phyloP scores from a whole-genome alignment of 192 early-diverging fungal genomes.

The Coemansia sp. region DNA sequence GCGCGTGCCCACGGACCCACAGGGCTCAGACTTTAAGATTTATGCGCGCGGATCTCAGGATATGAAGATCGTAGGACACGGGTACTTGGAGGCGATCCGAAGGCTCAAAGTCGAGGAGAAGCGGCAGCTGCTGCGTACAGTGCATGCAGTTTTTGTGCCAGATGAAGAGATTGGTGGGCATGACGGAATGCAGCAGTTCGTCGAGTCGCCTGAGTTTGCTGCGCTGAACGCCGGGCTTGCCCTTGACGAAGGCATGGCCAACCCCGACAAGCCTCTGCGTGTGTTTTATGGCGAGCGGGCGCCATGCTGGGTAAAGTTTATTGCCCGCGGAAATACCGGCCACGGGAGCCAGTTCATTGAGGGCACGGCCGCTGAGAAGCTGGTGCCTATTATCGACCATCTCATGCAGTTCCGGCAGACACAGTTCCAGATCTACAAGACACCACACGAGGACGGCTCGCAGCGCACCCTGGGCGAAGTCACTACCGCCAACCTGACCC shows the following conservation, averaged over 20 bases:
- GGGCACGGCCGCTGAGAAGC: slow-evolving; percentile 68
- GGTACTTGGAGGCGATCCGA: slow-evolving; percentile 83
- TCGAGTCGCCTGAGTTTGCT: slow-evolving; percentile 69
- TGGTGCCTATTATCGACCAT: slow-evolving; percentile 69
- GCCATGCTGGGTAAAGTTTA: slow-evolving; percentile 82
- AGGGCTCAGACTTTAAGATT: slow-evolving; percentile 65
- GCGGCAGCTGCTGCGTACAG: slow-evolving; percentile 62
- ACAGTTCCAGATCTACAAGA: slow-evolving; percentile 63
- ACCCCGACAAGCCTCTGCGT: slow-evolving; percentile 64
- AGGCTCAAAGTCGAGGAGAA: slow-evolving; percentile 59
- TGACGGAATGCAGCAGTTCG: slow-evolving; percentile 75
- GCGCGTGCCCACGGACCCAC: slow-evolving; percentile 55
- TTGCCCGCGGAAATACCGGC: slow-evolving; percentile 71
- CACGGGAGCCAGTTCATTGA: slow-evolving; percentile 86
- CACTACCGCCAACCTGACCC: slow-evolving; percentile 79
- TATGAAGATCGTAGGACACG: slow-evolving; percentile 88
- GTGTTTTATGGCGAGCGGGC: slow-evolving; percentile 87
- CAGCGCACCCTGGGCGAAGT: slow-evolving; percentile 70
- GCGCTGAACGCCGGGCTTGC: slow-evolving; percentile 79
- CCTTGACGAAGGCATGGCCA: slow-evolving; percentile 84
- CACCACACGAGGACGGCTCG: slow-evolving; percentile 59
- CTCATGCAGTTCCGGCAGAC: slow-evolving; percentile 70
- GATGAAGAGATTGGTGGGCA: slow-evolving; percentile 87
- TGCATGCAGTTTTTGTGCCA: slow-evolving; percentile 80
- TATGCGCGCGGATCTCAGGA: slow-evolving; percentile 86